Percentiles rank a stretch among this genome's conserved stretches.
These are phyloP conservation scores for Microthyrium microscopicum DNA, from an alignment of 2,329 filamentous ascomycete genomes.

Conservation along the genomic window DNA sequence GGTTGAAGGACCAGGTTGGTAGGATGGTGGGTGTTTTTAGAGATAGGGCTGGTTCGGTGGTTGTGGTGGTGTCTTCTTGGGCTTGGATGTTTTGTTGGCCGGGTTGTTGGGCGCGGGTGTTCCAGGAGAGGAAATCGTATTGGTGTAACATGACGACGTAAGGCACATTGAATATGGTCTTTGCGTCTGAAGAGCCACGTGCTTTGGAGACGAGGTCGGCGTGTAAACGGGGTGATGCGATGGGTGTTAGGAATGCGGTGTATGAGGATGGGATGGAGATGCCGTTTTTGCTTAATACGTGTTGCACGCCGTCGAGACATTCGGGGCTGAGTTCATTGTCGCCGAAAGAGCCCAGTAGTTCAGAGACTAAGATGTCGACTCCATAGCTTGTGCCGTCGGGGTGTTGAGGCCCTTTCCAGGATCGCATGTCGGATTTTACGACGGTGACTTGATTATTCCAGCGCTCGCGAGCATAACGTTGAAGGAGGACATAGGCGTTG, in stretches of 20 bases:
- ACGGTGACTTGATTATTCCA: constrained; percentile 73
- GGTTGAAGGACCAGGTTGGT: constrained; percentile 63
- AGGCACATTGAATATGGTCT: constrained; percentile 69
- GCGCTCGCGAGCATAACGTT: constrained; percentile 62
- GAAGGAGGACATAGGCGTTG: constrained; percentile 85
- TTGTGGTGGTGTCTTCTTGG: background rate
- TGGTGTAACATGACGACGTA: constrained; percentile 90
- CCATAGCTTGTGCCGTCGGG: constrained; percentile 39
- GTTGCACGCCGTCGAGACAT: constrained; percentile 88
- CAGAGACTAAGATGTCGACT: constrained; percentile 86
- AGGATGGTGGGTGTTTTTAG: constrained; percentile 37
- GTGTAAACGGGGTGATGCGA: constrained; percentile 72
- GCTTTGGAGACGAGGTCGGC: constrained; percentile 57
- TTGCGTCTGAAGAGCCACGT: constrained; percentile 31
- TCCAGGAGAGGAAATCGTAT: constrained; percentile 66
- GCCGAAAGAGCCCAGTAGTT: constrained; percentile 85
- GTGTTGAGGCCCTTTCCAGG: constrained; percentile 68
- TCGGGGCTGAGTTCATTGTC: constrained; percentile 96
- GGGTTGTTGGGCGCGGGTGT: background rate
- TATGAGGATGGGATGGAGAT: constrained; percentile 91
- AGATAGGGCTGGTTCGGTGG: background rate
- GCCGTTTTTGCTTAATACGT: constrained; percentile 64
- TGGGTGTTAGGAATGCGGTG: constrained; percentile 83
- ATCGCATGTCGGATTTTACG: constrained; percentile 92
- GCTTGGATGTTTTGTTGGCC: background rate